Base-by-base conservation (phyloP, 768 basidiomycete species). In the Amanita rimosa region DNA sequence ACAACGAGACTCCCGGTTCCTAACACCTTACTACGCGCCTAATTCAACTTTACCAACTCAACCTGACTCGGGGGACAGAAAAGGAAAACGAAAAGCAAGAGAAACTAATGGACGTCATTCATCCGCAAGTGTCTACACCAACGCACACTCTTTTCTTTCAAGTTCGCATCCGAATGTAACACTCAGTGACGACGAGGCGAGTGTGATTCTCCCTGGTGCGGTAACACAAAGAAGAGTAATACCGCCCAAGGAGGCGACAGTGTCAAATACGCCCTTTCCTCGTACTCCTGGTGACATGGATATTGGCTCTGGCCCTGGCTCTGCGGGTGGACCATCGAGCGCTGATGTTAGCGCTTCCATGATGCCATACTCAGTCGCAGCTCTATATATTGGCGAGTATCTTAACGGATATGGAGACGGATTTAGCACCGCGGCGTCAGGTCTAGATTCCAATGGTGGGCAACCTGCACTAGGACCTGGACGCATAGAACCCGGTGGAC, bases 381-480 rank as follows among this genome's bases (percentile, higher is more conserved):
- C 54, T 10, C 53, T 53, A 4, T 58, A 60, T 40, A 26, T 62
- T 8, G 51, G 53, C 1, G 60, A 62, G 41, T 64, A 60, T 49
- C 53, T 56, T 1, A 55, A 52, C 10, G 64, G 63, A 22, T 62
- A 53, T 40, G 50, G 52, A 16, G 60, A 59, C 24, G 64, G 58
- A 1, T 61, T 58, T 51, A 51, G 51, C 1, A 16, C 45, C 26
- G 54, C 36, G 8, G 21, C 41, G 14, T 26, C 19, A 13, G 38
- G 29, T 11, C 24, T 40, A 19, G 33, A 49, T 17, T 40, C 27
- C n/a, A 43, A 49, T 35, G n/a, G 22, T 35, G n/a, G 22, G 19
- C 31, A 34, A 29, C 13, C 29, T 40, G 2, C 38, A 4, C 37
- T 2, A 10, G 19, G 17, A 7, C n/a, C 19, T 22, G 21, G 4